Conservation (phyloP, 2,329 filamentous ascomycete genomes). For the Thielaviopsis musarum region DNA sequence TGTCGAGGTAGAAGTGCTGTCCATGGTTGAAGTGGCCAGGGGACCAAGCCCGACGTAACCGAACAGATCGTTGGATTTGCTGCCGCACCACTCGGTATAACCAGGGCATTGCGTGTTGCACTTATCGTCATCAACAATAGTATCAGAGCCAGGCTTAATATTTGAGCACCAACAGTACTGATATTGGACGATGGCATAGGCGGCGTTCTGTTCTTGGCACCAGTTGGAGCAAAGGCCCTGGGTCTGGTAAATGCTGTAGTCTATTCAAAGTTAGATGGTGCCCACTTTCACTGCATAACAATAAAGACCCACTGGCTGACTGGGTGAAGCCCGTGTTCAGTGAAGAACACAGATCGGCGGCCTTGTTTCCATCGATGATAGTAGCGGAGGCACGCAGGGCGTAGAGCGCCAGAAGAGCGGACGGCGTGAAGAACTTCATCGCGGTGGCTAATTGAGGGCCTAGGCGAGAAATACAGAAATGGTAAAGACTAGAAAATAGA, state of each 20-base stretch:
- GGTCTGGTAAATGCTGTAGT: conserved; percentile 43
- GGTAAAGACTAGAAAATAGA: background rate
- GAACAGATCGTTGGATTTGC: conserved; percentile 33
- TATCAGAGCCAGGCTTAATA: conserved; percentile 36
- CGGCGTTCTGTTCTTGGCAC: conserved; percentile 37
- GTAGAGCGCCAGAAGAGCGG: no score
- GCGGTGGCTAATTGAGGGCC: no score
- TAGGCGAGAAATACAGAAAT: background rate
- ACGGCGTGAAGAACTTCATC: background rate
- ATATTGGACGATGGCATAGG: conserved; percentile 51
- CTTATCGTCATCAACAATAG: conserved; percentile 23
- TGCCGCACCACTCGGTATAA: conserved; percentile 56
- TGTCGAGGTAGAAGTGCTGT: conserved; percentile 5
- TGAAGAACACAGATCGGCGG: conserved; percentile 16
- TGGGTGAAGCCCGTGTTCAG: conserved; percentile 25
- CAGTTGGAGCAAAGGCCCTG: conserved; percentile 49
- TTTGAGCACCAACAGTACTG: conserved; percentile 61
- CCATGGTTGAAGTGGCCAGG: conserved; percentile 5
- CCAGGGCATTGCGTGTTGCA: conserved; percentile 50
- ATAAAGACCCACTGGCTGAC: conserved; percentile 23
- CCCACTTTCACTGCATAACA: background rate
- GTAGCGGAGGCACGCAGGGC: background rate
- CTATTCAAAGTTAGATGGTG: conserved; percentile 20
- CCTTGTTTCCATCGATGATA: conserved; percentile 8
- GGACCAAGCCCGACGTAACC: conserved; percentile 44